phyloP scores from a whole-genome alignment of 1,284 basidiomycete species.

The Coniophora puteana region DNA sequence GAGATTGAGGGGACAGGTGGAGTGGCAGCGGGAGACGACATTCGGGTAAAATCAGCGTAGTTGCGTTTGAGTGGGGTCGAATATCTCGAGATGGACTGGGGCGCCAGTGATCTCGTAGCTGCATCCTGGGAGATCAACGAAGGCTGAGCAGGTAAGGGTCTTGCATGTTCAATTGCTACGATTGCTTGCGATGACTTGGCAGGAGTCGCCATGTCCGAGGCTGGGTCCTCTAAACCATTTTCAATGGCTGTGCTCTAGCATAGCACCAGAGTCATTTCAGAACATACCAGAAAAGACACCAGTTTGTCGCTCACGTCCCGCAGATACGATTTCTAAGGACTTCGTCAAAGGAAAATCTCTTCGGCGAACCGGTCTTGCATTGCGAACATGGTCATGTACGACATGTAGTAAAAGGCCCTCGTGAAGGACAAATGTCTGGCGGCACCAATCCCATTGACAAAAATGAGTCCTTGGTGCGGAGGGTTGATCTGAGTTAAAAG shows the following conservation, averaged over 20 bases:
- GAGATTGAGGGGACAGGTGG: constrained; percentile 22
- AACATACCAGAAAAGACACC: constrained; percentile 1
- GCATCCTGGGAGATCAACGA: background rate
- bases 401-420: constrained; percentile 42
- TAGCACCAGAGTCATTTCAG: background rate
- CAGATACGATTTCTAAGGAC: background rate
- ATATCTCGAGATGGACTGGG: background rate
- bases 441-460: constrained; percentile 51
- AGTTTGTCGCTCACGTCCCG: background rate
- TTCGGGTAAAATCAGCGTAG: constrained; percentile 27
- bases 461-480: constrained; percentile 9
- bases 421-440: constrained; percentile 33
- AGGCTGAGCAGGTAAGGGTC: background rate
- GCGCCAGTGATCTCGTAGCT: too few relatives aligned
- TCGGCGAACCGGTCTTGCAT: constrained; percentile 29
- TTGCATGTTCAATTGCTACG: background rate
- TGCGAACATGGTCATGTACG: constrained; percentile 41
- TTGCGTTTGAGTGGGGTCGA: constrained; percentile 8
- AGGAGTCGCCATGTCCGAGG: background rate
- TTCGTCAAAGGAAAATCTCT: constrained; percentile 26
- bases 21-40: constrained; percentile 33
- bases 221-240: background rate
- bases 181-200: background rate
- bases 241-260: background rate
- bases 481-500: too few relatives aligned